These are phyloP conservation scores for Colletotrichum sp. DNA, from an alignment of 2,329 filamentous ascomycete genomes.

Conservation along the genomic window DNA sequence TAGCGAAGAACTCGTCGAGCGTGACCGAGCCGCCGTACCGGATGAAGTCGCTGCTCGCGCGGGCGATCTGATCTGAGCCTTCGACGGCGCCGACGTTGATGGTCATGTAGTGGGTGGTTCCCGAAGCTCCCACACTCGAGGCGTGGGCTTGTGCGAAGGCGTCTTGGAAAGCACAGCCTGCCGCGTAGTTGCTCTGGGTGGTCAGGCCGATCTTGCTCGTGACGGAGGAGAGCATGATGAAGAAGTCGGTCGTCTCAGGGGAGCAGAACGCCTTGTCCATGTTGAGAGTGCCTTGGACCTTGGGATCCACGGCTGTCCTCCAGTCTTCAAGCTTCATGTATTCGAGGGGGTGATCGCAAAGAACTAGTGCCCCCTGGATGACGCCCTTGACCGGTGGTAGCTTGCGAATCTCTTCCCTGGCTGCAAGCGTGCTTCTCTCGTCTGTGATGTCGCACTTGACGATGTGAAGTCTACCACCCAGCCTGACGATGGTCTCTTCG, in stretches of 20 bases:
- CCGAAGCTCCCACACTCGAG: neutral
- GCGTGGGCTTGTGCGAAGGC: constrained; percentile 3
- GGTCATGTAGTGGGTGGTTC: constrained; percentile 20
- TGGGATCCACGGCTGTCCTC: neutral
- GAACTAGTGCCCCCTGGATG: neutral
- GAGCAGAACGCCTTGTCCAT: neutral
- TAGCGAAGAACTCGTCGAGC: neutral
- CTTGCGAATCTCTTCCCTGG: neutral
- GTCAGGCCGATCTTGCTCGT: neutral
- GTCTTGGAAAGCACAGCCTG: constrained; percentile 38
- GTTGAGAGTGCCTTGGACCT: constrained; percentile 1
- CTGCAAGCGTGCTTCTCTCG: neutral
- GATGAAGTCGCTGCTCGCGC: neutral
- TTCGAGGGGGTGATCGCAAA: constrained; percentile 4
- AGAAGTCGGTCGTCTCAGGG: constrained; percentile 5
- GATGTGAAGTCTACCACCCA: neutral
- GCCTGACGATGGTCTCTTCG: neutral
- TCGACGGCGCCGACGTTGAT: constrained; percentile 25
- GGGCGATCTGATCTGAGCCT: neutral
- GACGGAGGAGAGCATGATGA: constrained; percentile 16
- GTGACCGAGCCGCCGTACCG: neutral
- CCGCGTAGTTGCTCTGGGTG: constrained; percentile 12
- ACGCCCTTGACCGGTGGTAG: neutral
- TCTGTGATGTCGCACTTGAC: neutral
- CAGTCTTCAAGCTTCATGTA: neutral